Conservation (phyloP, 1,284 basidiomycete species). For the Bjerkandera adusta region DNA sequence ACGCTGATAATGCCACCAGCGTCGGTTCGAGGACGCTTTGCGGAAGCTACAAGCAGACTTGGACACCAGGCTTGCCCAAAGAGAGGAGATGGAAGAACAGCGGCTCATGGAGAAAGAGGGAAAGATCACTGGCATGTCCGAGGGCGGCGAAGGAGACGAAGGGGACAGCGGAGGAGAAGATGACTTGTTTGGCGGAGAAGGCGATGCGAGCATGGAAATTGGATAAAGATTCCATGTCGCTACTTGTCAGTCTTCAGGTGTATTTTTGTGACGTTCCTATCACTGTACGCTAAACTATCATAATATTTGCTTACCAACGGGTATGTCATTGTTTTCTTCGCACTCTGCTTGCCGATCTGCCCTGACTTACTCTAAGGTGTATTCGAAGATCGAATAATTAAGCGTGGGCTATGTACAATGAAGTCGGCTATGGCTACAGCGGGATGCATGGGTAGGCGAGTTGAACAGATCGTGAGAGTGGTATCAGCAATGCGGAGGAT, state of each 20-base stretch:
- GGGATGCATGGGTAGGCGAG: too few species aligned
- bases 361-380: too few species aligned
- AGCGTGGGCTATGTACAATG: too few species aligned
- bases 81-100: slow-evolving; percentile 74
- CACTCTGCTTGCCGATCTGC: too few species aligned
- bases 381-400: too few species aligned
- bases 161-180: slow-evolving; percentile 42
- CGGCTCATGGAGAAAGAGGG: slow-evolving; percentile 67
- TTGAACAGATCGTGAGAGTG: too few species aligned
- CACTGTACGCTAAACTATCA: not conserved
- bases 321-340: too few species aligned
- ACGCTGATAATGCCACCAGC: slow-evolving; percentile 54
- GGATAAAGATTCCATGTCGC: too few species aligned
- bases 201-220: slow-evolving; percentile 39
- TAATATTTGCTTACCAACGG: too few species aligned
- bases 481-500: too few species aligned
- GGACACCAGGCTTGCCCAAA: slow-evolving; percentile 81
- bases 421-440: too few species aligned
- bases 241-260: too few species aligned
- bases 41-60: slow-evolving; percentile 86
- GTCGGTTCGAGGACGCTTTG: slow-evolving; percentile 92
- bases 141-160: slow-evolving; percentile 40
- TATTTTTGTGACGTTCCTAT: slow-evolving; percentile 24
- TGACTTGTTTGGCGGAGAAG: slow-evolving; percentile 60
- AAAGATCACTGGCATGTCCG: slow-evolving; percentile 42